Conservation (phyloP, 2,329 filamentous ascomycete species). For the Fusarium udum region DNA sequence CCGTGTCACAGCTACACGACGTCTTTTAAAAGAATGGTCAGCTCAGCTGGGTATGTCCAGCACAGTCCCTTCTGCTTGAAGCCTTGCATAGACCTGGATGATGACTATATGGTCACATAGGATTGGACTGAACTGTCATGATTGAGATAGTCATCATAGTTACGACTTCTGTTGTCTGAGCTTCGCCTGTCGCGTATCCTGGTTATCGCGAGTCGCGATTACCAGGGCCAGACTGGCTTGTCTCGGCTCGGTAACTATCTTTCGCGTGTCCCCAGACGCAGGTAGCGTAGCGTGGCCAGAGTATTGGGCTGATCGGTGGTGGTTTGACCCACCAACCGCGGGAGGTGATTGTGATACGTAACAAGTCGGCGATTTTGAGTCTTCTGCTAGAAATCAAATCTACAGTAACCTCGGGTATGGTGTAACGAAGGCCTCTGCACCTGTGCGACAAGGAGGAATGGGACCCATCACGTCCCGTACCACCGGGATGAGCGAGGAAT, state of each 20-base stretch:
- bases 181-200: constrained; percentile 1
- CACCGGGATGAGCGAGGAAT: constrained; percentile 40
- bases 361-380: constrained; percentile 19
- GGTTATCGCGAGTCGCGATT: background rate
- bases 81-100: background rate
- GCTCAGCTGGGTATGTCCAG: background rate
- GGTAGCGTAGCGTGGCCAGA: background rate
- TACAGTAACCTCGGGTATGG: constrained; percentile 34
- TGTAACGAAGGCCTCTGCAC: constrained; percentile 22
- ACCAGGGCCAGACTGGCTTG: constrained; percentile 6
- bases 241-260: constrained; percentile 22
- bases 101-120: background rate
- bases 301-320: background rate
- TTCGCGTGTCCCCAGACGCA: constrained; percentile 20
- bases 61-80: background rate
- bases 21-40: background rate
- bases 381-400: constrained; percentile 12
- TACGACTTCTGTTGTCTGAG: constrained; percentile 17
- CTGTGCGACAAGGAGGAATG: constrained; percentile 30
- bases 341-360: constrained; percentile 9
- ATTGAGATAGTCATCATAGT: constrained; percentile 9
- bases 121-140: background rate
- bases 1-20: constrained; percentile 31
- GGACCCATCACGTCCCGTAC: constrained; percentile 41
- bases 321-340: background rate